Base-by-base conservation (phyloP, 2,329 filamentous ascomycete species). In the Beauveria medogensis region DNA sequence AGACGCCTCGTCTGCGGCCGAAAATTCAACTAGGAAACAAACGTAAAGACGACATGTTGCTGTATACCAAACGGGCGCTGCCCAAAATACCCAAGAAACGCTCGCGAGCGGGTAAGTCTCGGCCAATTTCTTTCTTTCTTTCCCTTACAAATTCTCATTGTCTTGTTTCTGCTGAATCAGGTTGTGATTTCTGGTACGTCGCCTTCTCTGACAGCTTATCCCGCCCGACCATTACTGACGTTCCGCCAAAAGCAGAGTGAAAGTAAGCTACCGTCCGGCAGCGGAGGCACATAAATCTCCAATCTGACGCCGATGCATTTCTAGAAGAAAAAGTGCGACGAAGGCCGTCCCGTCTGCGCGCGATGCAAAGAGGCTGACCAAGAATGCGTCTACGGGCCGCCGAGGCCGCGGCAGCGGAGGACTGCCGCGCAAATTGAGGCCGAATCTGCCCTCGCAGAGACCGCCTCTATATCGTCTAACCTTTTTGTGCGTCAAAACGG, bases 251-350 rank as follows among this genome's bases (percentile, higher is more conserved):
- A 82, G 80, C 65, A 82, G 82, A 69, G 80, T 82, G 69, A 83
- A 82, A 76, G 80, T 82, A 76, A 64, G 46, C 57, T 43, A n/a
- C 41, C 44, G 12, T 2, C 12, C 16, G 4, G 6, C 16, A 28
- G 16, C 34, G 34, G 4, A 37, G 12, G 5, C 12, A n/a, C 30
- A 26, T 24, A 16, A 8, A 5, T 14, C 0, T 37, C 9, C 4
- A 37, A 7, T 16, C 5, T 18, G 26, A 34, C 20, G 24, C 59
- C 51, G 24, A 41, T n/a, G 9, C 9, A 28, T 20, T 18, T 40
- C 7, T 63, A 83, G 81, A 83, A 84, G 69, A 84, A 84, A 69
- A 83, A 83, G 71, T 83, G 81, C 65, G 79, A 83, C 66, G 81
- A 83, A 68, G 72, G 69, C 40, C 77, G 80, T 8, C 81, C 81